Base-by-base conservation (phyloP, 2,329 filamentous ascomycete species). In the Aspergillus latus region DNA sequence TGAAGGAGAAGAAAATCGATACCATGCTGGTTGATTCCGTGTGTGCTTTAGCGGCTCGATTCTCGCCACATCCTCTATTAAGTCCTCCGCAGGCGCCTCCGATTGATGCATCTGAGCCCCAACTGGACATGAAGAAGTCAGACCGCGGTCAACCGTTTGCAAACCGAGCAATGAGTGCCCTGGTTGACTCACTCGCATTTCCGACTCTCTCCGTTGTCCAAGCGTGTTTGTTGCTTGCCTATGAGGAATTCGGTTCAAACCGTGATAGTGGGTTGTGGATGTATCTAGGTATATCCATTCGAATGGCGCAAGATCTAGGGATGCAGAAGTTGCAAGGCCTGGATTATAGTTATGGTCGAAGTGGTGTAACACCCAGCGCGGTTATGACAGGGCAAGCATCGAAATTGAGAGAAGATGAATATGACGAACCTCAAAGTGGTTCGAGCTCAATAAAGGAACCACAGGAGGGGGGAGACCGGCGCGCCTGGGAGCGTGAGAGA, bases 211-310 rank as follows among this genome's bases (percentile, higher is more conserved):
- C 88, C 26, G 90, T 90, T 8, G 89, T 94, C 0, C 92, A 96
- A 65, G 90, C 91, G 0, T 92, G 88, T 48, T 74, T 96, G 9
- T 76, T 96, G 29, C 84, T 96, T 74, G 91, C 90, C 0, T 96
- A 96, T 67, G 90, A 95, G 63, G 88, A 92, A 43, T 96, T 96
- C 64, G 92, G 91, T 1, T 89, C 89, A 9, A 90, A 90, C 62
- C 89, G 92, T 64, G 92, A 96, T 67, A 95, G 90, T 69, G 90
- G 90, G 0, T 74, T 96, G 5, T 96, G 92, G 91, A 95, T 96
- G 90, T 96, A 95, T 68, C 79, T 96, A 1, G 92, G 91, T 0
- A 87, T 93, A 50, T 88, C 91, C 0, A 96, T 96, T 58, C 86
- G 91, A 4, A 89, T 92, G 85, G 88, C 88, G 0, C 84, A 90